Base-by-base conservation (phyloP, 345 rosid genomes). In the Corchorus olitorius region DNA sequence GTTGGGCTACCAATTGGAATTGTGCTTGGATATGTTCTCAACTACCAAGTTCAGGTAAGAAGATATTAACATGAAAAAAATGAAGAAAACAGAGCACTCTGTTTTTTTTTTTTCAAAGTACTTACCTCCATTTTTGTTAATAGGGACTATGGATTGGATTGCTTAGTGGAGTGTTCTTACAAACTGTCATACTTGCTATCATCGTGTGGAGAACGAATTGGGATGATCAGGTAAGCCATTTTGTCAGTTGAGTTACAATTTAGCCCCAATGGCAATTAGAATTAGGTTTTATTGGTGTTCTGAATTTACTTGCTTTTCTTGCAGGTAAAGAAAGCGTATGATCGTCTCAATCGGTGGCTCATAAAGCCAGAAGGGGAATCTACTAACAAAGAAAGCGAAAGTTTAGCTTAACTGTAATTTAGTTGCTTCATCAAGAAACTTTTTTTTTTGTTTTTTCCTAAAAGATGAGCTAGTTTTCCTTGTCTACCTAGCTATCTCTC, bases 1-100 rank as follows among this genome's bases (percentile, higher is more conserved):
- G 46, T 87, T 37, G 94, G 92, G 50, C 19, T 90, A 15, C 88
- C 91, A 2, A 12, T 74, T 0, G 84, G 86, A 15, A n/a, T 70
- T 56, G 1, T 85, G 39, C 88, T 85, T 5, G 82, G 78, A 43
- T 78, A 80, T 43, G 74, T 45, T 50, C 75, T 76, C 5, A n/a
- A 75, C 39, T 55, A 77, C 11, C 63, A 69, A 73, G 81, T 82
- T 1, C 56, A 75, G 85, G 85, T 84, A 41, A 60, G 43, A 39
- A 39, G 3, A 6, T 3, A 39, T 2, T 39, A 3, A 39, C 43
- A 39, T 39, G 6, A 39, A 27, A 27, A 27, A 27, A 27, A 27
- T 27, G 27, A 27, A 27, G 27, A 27, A 27, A 27, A 27, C 27
- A 27, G 1, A 27, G 27, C 27, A 27, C 27, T 27, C 27, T 27